Evolutionary conservation across 2,329 filamentous ascomycete genomes (phyloP), one percentile per base, ranked within the genome.

Genomic region (Diaporthe batatas): DNA sequence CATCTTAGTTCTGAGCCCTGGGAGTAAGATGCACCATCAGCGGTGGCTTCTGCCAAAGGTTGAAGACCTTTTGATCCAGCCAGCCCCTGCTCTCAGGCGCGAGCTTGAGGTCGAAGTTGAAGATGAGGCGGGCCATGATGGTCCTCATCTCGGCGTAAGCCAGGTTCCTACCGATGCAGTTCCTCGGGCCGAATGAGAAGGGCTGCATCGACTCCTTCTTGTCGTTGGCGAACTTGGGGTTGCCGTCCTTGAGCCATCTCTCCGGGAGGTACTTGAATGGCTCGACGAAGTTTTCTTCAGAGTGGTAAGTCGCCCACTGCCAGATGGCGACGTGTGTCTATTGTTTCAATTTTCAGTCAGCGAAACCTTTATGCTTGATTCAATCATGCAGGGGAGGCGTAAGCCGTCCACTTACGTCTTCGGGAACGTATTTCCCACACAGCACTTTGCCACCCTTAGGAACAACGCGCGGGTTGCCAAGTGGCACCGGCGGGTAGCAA

Each of bases 61-160:
- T 8, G 71, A 76, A 79, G 21, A 77, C 77, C 67, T 75, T 77
- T 64, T 80, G n/a, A 10, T 75, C 53, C 3, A 79, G 75, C 79
- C 80, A 81, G 47, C 77, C 68, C 10, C 65, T 36, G n/a, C 74
- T 74, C 49, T 80, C 77, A 3, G 79, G 74, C 2, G 75, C 73
- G 11, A 82, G 70, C 18, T 70, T 58, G 62, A 82, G 47, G 57
- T 83, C 80, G 65, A 83, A 83, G 49, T 79, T 80, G 68, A 77
- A 82, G 3, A 83, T 64, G 2, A 83, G 42, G 2, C 77, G 76
- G 16, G 80, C 78, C 8, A 83, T 72, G n/a, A 82, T 80, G 11
- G 81, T 67, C 23, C 81, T 78, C 79, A 83, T 81, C 73, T 83
- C 81, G 12, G 76, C 77, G 57, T 80, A 81, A 21, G 82, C 81